phyloP scores from a whole-genome alignment of 192 early-diverging fungal species.

The Diversispora epigaea region DNA sequence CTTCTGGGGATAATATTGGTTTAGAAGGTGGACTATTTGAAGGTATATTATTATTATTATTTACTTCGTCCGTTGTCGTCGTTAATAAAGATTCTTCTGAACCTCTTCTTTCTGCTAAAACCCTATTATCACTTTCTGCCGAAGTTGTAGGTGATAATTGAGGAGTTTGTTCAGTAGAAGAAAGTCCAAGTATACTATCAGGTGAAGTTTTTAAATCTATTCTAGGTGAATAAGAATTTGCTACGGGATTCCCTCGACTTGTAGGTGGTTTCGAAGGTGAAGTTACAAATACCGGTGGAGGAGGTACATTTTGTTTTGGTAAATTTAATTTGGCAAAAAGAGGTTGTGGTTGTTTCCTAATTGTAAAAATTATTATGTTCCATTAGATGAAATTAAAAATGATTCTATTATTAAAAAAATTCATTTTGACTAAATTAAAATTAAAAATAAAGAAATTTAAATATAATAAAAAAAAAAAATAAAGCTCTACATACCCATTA shows the following conservation, averaged over 20 bases:
- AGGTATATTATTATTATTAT: no score
- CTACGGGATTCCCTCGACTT: conserved; percentile 13
- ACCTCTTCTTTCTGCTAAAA: conserved; percentile 17
- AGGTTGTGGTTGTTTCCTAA: conserved; percentile 36
- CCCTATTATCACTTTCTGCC: conserved; percentile 17
- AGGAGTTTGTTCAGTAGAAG: conserved; percentile 32
- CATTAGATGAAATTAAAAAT: not conserved
- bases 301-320: conserved; percentile 37
- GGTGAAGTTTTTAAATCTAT: conserved; percentile 27
- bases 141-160: conserved; percentile 30
- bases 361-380: not conserved
- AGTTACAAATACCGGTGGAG: conserved; percentile 48
- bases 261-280: conserved; percentile 47
- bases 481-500: conserved; percentile 36
- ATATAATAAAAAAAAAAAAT: not conserved
- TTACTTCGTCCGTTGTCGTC: conserved; percentile 23
- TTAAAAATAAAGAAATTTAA: not conserved
- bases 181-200: conserved; percentile 22
- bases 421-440: no score
- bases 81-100: conserved; percentile 24
- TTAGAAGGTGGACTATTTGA: conserved; percentile 35
- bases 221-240: conserved; percentile 12
- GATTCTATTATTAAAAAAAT: no score
- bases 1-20: conserved; percentile 21
- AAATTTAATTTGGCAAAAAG: conserved; percentile 40